A percentile compares a stretch with the other conserved stretches of the same genome.
phyloP scores from a whole-genome alignment of 208 protist species.

The Leishmania turanica region DNA sequence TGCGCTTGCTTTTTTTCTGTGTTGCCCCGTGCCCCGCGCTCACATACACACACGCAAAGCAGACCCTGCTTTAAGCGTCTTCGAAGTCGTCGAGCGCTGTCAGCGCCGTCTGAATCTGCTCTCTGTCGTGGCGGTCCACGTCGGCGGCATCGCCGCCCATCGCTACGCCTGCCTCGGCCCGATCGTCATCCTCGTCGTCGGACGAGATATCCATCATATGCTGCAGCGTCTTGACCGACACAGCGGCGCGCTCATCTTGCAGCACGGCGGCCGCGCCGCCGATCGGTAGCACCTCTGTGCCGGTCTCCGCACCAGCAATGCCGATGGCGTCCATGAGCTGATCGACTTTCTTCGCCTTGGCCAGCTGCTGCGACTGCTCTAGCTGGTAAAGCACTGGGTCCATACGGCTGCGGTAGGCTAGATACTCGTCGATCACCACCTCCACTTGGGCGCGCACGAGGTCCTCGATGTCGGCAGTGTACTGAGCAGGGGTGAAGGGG shows the following conservation, averaged over 20 bases:
- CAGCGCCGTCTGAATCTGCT: conserved; percentile 76
- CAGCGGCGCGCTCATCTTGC: background rate
- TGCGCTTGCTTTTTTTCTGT: background rate
- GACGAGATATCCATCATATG: conserved; percentile 25
- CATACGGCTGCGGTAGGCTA: conserved; percentile 66
- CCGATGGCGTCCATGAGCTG: conserved; percentile 62
- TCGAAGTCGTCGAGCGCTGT: conserved; percentile 89
- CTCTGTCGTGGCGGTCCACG: conserved; percentile 42
- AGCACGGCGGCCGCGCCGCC: background rate
- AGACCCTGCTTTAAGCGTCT: conserved; percentile 43
- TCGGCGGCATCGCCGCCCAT: conserved; percentile 19
- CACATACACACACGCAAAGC: background rate
- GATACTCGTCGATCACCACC: conserved; percentile 67
- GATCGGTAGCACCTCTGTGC: conserved; percentile 13
- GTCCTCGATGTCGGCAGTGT: conserved; percentile 63
- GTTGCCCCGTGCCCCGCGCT: background rate
- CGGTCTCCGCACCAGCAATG: conserved; percentile 17
- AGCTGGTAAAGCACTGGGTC: conserved; percentile 68
- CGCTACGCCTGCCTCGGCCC: conserved; percentile 3
- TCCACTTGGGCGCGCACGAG: conserved; percentile 74
- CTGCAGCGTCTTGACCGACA: conserved; percentile 9
- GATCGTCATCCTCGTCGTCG: conserved; percentile 36
- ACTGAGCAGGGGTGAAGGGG: conserved; percentile 59
- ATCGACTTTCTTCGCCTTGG: conserved; percentile 46
- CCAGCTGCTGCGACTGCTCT: conserved; percentile 48